Evolutionary conservation across 2,329 filamentous ascomycete genomes (phyloP).

Genomic region (Fusarium clavum): DNA sequence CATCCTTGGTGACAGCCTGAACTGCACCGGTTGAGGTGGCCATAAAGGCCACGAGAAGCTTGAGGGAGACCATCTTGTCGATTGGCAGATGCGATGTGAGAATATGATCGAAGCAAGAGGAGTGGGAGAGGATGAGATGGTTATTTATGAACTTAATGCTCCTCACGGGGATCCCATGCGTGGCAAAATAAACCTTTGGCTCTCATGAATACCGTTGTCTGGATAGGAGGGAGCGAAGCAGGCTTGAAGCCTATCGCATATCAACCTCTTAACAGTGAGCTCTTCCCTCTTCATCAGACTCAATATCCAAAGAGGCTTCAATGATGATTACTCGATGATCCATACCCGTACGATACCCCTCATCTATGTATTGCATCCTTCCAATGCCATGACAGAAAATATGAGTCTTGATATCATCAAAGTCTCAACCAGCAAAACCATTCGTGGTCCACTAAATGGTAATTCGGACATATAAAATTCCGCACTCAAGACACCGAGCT

Average conservation of each 20-base stretch:
- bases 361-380: neutral
- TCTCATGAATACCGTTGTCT: neutral
- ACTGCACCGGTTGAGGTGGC: neutral
- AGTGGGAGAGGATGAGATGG: rapidly evolving
- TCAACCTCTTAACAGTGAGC: neutral
- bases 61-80: neutral
- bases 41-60: neutral
- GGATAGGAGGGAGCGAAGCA: neutral
- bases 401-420: no score
- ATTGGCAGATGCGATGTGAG: neutral
- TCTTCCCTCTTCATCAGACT: neutral
- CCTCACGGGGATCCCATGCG: neutral
- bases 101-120: rapidly evolving
- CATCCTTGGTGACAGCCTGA: neutral
- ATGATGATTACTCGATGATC: neutral
- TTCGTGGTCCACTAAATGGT: rapidly evolving
- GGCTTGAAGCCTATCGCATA: neutral
- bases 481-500: neutral
- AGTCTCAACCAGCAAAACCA: neutral
- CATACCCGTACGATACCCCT: neutral
- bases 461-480: neutral
- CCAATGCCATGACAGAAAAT: neutral
- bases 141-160: neutral
- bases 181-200: neutral
- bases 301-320: neutral